phyloP scores from a whole-genome alignment of 2,329 filamentous ascomycete genomes.

The Cordyceps farinosa region DNA sequence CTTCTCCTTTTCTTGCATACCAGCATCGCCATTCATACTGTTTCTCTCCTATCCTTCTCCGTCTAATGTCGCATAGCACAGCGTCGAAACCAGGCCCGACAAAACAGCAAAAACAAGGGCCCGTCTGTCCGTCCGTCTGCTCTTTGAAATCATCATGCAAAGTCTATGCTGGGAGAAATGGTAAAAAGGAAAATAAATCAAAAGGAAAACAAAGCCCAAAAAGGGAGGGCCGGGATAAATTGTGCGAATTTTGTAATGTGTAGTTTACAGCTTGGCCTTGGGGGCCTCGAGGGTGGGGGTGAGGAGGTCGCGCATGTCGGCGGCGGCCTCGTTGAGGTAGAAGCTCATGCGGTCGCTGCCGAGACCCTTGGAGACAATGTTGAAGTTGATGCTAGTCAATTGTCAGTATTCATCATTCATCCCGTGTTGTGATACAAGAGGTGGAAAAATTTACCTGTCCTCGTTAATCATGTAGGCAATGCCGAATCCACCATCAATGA shows the following conservation, averaged over 20 bases:
- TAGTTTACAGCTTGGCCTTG: conserved; percentile 78
- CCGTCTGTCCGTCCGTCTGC: neutral
- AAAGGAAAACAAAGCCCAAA: neutral
- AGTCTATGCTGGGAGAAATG: conserved; percentile 13
- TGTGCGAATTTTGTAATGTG: neutral
- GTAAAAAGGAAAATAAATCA: neutral
- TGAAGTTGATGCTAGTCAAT: conserved; percentile 79
- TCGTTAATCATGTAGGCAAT: conserved; percentile 99
- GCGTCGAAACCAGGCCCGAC: neutral
- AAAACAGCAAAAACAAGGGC: neutral
- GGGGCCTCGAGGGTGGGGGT: conserved; percentile 72
- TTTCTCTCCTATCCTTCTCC: neutral
- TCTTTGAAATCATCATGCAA: conserved; percentile 8
- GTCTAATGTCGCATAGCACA: conserved; percentile 14
- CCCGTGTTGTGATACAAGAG: neutral
- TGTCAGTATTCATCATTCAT: neutral
- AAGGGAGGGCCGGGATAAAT: too few relatives aligned
- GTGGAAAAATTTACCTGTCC: conserved; percentile 62
- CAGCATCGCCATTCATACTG: neutral
- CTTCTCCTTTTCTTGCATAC: neutral
- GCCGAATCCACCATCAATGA: conserved; percentile 91
- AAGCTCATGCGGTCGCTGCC: conserved; percentile 92
- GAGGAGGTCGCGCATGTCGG: conserved; percentile 84
- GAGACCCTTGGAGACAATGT: conserved; percentile 89
- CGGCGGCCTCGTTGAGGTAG: conserved; percentile 90